Conservation (phyloP, 768 basidiomycete species). For the Plicaturopsis crispa region DNA sequence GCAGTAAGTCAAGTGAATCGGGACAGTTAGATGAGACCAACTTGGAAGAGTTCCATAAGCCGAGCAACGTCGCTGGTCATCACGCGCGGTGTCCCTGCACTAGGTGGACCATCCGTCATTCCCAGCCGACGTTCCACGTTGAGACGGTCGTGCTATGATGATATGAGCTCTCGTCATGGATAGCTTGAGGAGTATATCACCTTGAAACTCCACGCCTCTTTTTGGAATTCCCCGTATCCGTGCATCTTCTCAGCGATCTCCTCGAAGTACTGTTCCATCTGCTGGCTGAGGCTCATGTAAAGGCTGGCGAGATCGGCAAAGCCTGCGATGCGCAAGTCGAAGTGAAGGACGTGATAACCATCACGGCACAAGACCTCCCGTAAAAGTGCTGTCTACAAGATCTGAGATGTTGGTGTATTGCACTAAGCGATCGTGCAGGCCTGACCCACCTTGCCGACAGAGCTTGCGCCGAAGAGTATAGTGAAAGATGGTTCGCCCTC, state of each 20-base stretch:
- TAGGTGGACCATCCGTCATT: conserved; percentile 36
- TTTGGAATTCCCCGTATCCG: conserved; percentile 69
- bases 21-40: conserved; percentile 13
- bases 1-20: neutral
- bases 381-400: conserved; percentile 60
- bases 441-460: conserved; percentile 63
- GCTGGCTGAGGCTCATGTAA: conserved; percentile 68
- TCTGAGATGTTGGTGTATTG: neutral
- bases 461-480: conserved; percentile 72
- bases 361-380: conserved; percentile 67
- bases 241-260: conserved; percentile 46
- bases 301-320: conserved; percentile 77
- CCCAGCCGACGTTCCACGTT: conserved; percentile 63
- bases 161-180: conserved; percentile 2
- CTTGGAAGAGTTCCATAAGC: conserved; percentile 82
- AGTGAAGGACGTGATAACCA: conserved; percentile 73
- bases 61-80: conserved; percentile 76
- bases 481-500: conserved; percentile 75
- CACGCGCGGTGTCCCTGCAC: conserved; percentile 38
- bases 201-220: conserved; percentile 75
- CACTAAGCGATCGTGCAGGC: neutral
- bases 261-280: conserved; percentile 79
- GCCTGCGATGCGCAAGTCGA: conserved; percentile 77
- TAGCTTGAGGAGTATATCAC: conserved; percentile 27
- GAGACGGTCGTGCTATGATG: conserved; percentile 64